Percentiles rank a stretch among this genome's conserved stretches.
Evolutionary conservation across 345 rosid species (phyloP).

Genomic region (Combretum micranthum): DNA sequence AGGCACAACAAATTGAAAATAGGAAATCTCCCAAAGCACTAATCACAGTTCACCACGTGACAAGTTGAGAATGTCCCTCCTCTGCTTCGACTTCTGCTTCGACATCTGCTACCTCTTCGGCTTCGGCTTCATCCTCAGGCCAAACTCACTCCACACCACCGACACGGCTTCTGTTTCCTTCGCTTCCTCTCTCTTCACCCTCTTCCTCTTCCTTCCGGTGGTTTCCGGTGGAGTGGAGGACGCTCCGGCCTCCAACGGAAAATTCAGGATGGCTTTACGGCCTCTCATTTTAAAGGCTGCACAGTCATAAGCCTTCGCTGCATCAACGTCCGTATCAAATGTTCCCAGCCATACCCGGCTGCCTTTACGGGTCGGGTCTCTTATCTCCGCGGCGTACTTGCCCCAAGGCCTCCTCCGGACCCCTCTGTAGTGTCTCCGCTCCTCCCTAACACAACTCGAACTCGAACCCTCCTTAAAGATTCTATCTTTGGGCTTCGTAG

Average conservation of each 20-base stretch:
- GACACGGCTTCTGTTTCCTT: constrained; percentile 4
- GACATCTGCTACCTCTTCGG: constrained; percentile 2
- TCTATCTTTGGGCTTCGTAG: neutral
- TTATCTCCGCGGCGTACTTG: constrained; percentile 87
- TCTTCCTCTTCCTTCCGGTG: constrained; percentile 48
- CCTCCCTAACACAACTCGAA: constrained; percentile 5
- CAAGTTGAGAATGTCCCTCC: neutral
- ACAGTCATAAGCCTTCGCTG: constrained; percentile 84
- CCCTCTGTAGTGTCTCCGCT: constrained; percentile 64
- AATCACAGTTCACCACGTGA: no score
- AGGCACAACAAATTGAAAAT: no score
- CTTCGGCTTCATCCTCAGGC: constrained; percentile 1
- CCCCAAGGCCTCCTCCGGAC: constrained; percentile 96
- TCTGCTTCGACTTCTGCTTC: neutral
- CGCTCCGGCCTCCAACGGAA: constrained; percentile 73
- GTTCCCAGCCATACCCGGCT: constrained; percentile 92
- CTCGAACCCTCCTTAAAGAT: neutral
- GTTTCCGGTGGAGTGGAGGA: constrained; percentile 42
- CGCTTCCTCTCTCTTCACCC: constrained; percentile 8
- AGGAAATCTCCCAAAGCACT: no score
- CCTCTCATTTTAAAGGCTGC: constrained; percentile 89
- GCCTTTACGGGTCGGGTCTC: constrained; percentile 76
- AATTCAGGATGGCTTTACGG: constrained; percentile 76
- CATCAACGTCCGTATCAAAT: constrained; percentile 58
- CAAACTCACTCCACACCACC: neutral